Percentiles rank a stretch among this genome's conserved stretches.
Conservation (phyloP, 257 asterid species). For the Anisodus tanguticus region DNA sequence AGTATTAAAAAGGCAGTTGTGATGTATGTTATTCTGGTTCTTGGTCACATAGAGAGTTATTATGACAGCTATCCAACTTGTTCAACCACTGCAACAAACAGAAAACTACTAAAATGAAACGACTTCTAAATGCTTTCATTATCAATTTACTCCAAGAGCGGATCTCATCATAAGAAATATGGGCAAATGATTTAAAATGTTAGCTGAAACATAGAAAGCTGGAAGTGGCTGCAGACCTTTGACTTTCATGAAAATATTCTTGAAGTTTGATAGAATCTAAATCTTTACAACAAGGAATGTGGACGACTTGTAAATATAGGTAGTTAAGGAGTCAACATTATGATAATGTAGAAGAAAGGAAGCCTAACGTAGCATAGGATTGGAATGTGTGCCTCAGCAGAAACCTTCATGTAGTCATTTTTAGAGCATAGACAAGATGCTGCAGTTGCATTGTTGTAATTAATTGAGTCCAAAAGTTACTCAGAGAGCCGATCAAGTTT, state of each 20-base stretch:
- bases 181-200: not conserved
- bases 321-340: not conserved
- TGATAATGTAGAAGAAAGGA: not conserved
- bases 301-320: not conserved
- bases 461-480: not conserved
- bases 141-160: not conserved
- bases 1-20: not conserved
- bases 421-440: not conserved
- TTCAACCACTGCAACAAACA: conserved; percentile 22
- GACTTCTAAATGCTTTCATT: conserved; percentile 13
- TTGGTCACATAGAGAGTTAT: not conserved
- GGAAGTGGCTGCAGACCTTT: conserved; percentile 3
- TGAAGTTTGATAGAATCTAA: not conserved
- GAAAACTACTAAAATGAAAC: not conserved
- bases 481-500: not conserved
- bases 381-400: not conserved
- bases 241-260: not conserved
- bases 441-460: not conserved
- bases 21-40: conserved; percentile 1
- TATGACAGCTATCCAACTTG: conserved; percentile 11
- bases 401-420: not conserved
- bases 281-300: not conserved
- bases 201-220: conserved; percentile 4
- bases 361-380: not conserved
- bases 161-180: not conserved